Conservation (phyloP, 2,329 filamentous ascomycete genomes). For the Cordyceps fumosorosea region DNA sequence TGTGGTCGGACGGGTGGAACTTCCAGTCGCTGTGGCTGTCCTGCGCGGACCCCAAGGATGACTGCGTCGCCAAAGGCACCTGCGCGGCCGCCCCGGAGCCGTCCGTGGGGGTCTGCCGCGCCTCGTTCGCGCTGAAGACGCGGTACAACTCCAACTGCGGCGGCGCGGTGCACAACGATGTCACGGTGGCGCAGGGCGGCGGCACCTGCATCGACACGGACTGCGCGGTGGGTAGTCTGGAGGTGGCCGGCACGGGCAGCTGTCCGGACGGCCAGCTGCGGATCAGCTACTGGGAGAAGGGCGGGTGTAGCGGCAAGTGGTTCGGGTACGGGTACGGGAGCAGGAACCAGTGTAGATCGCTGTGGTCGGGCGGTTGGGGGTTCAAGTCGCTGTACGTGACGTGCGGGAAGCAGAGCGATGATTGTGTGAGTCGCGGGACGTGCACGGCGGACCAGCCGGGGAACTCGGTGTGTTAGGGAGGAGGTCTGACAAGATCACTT, state of each 20-base stretch:
- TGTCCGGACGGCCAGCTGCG: not conserved
- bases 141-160: conserved; percentile 7
- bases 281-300: conserved; percentile 9
- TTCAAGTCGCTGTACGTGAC: conserved; percentile 4
- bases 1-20: conserved; percentile 5
- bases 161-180: not conserved
- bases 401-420: conserved; percentile 9
- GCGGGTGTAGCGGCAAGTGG: conserved; percentile 4
- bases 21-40: conserved; percentile 4
- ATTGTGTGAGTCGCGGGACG: not conserved
- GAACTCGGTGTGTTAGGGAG: no score
- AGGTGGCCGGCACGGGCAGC: not conserved
- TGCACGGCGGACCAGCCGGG: not conserved
- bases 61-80: conserved; percentile 4
- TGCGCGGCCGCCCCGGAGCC: not conserved
- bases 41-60: not conserved
- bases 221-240: not conserved
- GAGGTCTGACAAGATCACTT: no score
- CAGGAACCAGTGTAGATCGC: not conserved
- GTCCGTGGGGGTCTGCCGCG: not conserved
- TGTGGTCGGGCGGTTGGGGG: conserved; percentile 8
- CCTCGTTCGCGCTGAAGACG: not conserved
- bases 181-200: not conserved
- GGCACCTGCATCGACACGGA: not conserved
- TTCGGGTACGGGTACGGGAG: conserved; percentile 7